Conservation (phyloP, 768 basidiomycete species). For the Boletellus sp. region DNA sequence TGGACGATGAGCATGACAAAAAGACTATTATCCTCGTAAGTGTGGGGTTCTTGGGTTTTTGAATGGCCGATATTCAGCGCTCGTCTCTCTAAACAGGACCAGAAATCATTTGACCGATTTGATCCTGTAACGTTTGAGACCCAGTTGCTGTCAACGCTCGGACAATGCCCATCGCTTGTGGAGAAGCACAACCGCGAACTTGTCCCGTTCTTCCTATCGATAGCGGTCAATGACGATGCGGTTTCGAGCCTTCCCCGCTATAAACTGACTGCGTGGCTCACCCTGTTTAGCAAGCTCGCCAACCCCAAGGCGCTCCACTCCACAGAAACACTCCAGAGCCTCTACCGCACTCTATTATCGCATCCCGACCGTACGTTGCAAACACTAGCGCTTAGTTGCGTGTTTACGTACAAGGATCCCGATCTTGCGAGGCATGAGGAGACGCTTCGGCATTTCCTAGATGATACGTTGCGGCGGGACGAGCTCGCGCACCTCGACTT, state of each 20-base stretch:
- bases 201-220: constrained; percentile 73
- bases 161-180: constrained; percentile 64
- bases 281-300: constrained; percentile 81
- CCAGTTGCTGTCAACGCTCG: constrained; percentile 70
- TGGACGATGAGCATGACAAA: constrained; percentile 29
- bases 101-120: constrained; percentile 51
- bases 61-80: neutral
- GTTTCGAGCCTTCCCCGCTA: constrained; percentile 47
- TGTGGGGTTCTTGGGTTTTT: neutral
- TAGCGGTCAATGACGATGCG: constrained; percentile 32
- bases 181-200: constrained; percentile 89
- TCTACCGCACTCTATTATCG: constrained; percentile 76
- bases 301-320: constrained; percentile 89
- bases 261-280: constrained; percentile 74
- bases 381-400: constrained; percentile 66
- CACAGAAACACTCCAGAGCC: constrained; percentile 55
- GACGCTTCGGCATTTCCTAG: constrained; percentile 66
- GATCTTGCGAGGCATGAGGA: constrained; percentile 53
- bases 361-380: constrained; percentile 83
- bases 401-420: constrained; percentile 78
- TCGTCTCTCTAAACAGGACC: constrained; percentile 30
- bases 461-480: constrained; percentile 88
- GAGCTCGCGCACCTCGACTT: constrained; percentile 73
- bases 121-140: constrained; percentile 74
- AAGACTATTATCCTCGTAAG: constrained; percentile 36